phyloP scores from a whole-genome alignment of 2,329 filamentous ascomycete species.

The Nothophoma quercina region DNA sequence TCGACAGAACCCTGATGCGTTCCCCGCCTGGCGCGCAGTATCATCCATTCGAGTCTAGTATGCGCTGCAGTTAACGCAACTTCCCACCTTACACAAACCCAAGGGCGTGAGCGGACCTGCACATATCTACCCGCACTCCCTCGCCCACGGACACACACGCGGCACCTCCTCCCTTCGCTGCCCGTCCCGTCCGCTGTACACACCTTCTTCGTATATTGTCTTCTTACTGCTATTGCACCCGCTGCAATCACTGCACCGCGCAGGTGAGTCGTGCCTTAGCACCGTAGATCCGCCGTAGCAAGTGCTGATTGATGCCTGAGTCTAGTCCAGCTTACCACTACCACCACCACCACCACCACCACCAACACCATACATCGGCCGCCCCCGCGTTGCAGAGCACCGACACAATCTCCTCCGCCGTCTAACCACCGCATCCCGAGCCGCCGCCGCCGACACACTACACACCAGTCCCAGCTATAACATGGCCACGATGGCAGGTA shows the following conservation, averaged over 20 bases:
- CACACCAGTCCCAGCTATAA: constrained; percentile 28
- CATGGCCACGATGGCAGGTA: constrained; percentile 42
- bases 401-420: neutral
- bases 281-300: constrained; percentile 23
- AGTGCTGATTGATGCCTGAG: constrained; percentile 50
- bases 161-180: constrained; percentile 35
- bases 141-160: constrained; percentile 24
- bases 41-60: constrained; percentile 49
- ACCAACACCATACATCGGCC: constrained; percentile 13
- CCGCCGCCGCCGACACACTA: constrained; percentile 28
- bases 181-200: constrained; percentile 35
- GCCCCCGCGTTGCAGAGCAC: neutral
- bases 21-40: constrained; percentile 49
- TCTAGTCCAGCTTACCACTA: constrained; percentile 35
- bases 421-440: constrained; percentile 1
- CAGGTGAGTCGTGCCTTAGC: constrained; percentile 25
- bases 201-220: constrained; percentile 34
- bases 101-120: constrained; percentile 36
- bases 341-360: constrained; percentile 4
- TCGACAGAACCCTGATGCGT: constrained; percentile 47
- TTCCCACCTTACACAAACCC: constrained; percentile 40
- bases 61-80: constrained; percentile 46
- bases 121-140: constrained; percentile 41
- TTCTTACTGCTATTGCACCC: constrained; percentile 23
- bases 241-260: constrained; percentile 20